Percentiles rank a stretch among this genome's conserved stretches.
phyloP scores from a whole-genome alignment of 208 protist species.

The Phytomonas sp. region DNA sequence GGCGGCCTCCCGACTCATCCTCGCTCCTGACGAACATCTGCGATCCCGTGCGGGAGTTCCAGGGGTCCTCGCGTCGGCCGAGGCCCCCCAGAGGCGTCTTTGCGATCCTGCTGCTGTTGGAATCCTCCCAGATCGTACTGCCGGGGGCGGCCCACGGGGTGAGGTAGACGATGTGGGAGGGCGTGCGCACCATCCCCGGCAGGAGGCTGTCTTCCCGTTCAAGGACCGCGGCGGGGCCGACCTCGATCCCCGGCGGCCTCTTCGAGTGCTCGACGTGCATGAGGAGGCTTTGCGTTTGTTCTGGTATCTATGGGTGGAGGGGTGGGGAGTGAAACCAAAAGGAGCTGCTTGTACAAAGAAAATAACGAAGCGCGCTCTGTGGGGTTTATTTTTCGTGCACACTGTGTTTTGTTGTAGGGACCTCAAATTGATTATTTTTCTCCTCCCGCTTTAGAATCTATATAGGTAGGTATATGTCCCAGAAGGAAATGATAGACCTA shows the following conservation, averaged over 20 bases:
- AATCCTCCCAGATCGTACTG: slow-evolving; percentile 41
- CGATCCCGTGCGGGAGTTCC: slow-evolving; percentile 20
- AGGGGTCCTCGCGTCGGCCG: slow-evolving; percentile 23
- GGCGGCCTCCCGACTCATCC: slow-evolving; percentile 2
- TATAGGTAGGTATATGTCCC: no score
- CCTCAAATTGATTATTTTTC: no score
- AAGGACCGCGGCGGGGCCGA: slow-evolving; percentile 9
- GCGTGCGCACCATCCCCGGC: slow-evolving; percentile 52
- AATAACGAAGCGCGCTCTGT: no score
- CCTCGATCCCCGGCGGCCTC: slow-evolving; percentile 13
- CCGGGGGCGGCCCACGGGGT: slow-evolving; percentile 51
- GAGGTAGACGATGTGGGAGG: slow-evolving; percentile 24
- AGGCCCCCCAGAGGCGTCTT: slow-evolving; percentile 30
- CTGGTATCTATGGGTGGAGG: no score
- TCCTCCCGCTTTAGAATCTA: no score
- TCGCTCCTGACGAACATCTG: slow-evolving; percentile 14
- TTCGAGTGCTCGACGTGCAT: slow-evolving; percentile 12
- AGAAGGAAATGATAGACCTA: no score
- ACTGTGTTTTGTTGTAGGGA: no score
- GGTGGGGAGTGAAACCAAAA: no score
- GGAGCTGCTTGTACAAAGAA: no score
- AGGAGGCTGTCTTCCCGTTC: slow-evolving; percentile 35
- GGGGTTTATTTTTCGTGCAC: no score
- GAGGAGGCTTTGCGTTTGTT: no score
- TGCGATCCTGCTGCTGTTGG: not conserved